Evolutionary conservation across 1,139 yeast genomes (phyloP).

Genomic region (Protomyces gravidus): DNA sequence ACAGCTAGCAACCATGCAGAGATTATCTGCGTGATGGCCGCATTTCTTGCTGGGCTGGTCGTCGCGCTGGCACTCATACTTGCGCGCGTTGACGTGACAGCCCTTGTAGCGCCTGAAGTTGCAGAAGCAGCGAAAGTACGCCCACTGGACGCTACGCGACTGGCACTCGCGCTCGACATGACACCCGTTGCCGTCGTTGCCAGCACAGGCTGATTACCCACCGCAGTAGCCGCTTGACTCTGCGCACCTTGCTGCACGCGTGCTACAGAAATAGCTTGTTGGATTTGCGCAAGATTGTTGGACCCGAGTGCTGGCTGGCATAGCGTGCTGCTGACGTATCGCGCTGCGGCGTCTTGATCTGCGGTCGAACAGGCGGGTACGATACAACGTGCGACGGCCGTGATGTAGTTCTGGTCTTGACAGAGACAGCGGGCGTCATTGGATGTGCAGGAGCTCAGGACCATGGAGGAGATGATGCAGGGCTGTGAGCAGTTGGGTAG

Average conservation of each 20-base stretch:
- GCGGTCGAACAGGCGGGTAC: background rate
- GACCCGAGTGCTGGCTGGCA: background rate
- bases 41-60: background rate
- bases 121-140: background rate
- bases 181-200: background rate
- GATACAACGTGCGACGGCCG: conserved; percentile 1
- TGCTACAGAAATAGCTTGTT: background rate
- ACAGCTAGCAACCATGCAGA: background rate
- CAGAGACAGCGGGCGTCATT: background rate
- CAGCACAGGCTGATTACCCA: background rate
- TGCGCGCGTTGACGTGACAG: background rate
- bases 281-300: background rate
- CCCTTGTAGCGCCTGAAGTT: background rate
- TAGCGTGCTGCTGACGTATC: background rate
- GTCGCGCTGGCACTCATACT: background rate
- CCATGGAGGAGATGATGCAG: background rate
- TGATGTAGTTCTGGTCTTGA: background rate
- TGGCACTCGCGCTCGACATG: background rate
- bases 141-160: background rate
- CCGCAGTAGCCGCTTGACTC: background rate
- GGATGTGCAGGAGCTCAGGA: background rate
- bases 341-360: background rate
- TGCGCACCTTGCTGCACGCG: background rate
- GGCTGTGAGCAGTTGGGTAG: background rate
- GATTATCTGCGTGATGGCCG: too few relatives aligned